These are phyloP conservation scores for Buxus sempervirens DNA, from an alignment of 164 flowering plant species.

Conservation along the genomic window DNA sequence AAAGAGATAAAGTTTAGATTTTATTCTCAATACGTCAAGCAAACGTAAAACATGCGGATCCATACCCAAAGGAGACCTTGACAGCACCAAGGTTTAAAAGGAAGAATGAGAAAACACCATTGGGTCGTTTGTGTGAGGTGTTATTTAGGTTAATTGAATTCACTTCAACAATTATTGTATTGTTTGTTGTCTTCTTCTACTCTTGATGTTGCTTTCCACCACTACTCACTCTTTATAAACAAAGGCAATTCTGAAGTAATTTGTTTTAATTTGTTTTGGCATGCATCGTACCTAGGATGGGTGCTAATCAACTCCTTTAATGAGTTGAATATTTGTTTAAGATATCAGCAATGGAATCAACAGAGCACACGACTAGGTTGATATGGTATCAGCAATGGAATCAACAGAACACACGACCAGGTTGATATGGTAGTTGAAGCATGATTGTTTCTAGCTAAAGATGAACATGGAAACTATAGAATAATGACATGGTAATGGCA, in stretches of 20 bases:
- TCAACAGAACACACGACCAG: slow-evolving; percentile 49
- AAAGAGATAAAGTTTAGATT: too few relatives aligned
- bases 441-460: slow-evolving; percentile 70
- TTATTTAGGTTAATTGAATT: slow-evolving; percentile 52
- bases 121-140: slow-evolving; percentile 57
- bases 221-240: slow-evolving; percentile 25
- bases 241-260: neutral
- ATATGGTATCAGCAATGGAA: slow-evolving; percentile 41
- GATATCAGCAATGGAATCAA: slow-evolving; percentile 40
- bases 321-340: slow-evolving; percentile 24
- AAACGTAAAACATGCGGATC: too few relatives aligned
- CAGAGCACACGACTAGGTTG: slow-evolving; percentile 55
- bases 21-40: too few relatives aligned
- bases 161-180: slow-evolving; percentile 71
- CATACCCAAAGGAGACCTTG: too few relatives aligned
- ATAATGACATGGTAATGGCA: slow-evolving; percentile 59
- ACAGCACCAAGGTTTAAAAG: too few relatives aligned
- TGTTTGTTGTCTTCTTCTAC: too few relatives aligned
- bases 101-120: slow-evolving; percentile 51
- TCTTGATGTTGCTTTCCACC: slow-evolving; percentile 42
- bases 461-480: slow-evolving; percentile 74
- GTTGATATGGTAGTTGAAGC: slow-evolving; percentile 58
- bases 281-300: neutral
- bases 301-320: slow-evolving; percentile 4
- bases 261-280: neutral